phyloP scores from a whole-genome alignment of 2,329 filamentous ascomycete genomes.

The Chalaropsis ovoidea region DNA sequence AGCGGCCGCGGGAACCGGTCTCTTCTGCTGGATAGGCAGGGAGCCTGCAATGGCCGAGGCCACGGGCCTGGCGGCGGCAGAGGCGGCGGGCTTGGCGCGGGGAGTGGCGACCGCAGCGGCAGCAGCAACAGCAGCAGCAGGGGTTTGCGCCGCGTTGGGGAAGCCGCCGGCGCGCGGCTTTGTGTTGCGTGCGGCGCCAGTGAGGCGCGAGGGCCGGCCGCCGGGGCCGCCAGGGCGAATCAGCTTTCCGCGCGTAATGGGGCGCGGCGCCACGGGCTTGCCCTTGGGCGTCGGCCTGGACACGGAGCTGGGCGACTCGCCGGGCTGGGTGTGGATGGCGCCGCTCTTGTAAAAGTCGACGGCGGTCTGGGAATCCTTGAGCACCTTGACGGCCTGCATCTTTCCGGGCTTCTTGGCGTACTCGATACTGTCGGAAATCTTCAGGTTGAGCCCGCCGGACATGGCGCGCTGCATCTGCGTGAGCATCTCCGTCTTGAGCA shows the following conservation, averaged over 20 bases:
- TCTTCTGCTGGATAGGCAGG: constrained; percentile 21
- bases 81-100: constrained; percentile 26
- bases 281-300: constrained; percentile 79
- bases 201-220: constrained; percentile 65
- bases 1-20: constrained; percentile 26
- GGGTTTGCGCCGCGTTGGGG: constrained; percentile 29
- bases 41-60: constrained; percentile 17
- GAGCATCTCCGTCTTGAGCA: constrained; percentile 96
- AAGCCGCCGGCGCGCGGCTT: constrained; percentile 37
- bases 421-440: constrained; percentile 74
- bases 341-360: constrained; percentile 91
- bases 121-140: constrained; percentile 28
- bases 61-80: constrained; percentile 13
- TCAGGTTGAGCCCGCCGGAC: constrained; percentile 69
- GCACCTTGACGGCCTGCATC: constrained; percentile 72
- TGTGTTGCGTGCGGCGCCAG: constrained; percentile 39
- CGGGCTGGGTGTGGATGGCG: constrained; percentile 73
- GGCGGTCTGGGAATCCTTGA: constrained; percentile 70
- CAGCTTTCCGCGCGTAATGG: constrained; percentile 86
- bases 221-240: constrained; percentile 82
- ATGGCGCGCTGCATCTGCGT: constrained; percentile 77
- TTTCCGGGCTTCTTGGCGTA: constrained; percentile 98
- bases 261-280: constrained; percentile 75
- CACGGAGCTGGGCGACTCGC: constrained; percentile 70
- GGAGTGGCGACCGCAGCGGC: constrained; percentile 26